phyloP scores from a whole-genome alignment of 2,329 filamentous ascomycete genomes.

The Colletotrichum shisoi region DNA sequence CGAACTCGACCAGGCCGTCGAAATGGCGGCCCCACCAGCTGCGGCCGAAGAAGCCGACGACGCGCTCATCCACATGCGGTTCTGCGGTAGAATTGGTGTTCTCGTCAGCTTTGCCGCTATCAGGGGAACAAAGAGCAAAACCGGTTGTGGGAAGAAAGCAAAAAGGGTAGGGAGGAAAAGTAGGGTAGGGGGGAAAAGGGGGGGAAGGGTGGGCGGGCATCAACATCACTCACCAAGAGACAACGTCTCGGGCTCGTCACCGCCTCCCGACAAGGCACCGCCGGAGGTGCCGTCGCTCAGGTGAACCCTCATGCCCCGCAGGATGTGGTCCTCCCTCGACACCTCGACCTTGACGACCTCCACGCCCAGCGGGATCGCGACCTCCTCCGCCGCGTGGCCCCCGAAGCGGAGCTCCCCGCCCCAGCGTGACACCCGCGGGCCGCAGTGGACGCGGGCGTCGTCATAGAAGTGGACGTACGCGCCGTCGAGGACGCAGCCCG shows the following conservation, averaged over 20 bases:
- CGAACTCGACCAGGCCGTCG: constrained; percentile 52
- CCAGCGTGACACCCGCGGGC: constrained; percentile 43
- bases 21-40: constrained; percentile 43
- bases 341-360: constrained; percentile 48
- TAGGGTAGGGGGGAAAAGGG: no score
- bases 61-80: constrained; percentile 48
- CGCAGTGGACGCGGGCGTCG: constrained; percentile 54
- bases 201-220: background rate
- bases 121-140: background rate
- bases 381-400: constrained; percentile 45
- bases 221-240: constrained; percentile 36
- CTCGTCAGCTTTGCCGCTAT: constrained; percentile 17
- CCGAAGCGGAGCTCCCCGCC: constrained; percentile 43
- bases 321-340: constrained; percentile 19
- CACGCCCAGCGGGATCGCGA: constrained; percentile 41
- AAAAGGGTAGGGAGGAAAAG: background rate
- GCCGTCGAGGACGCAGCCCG: constrained; percentile 56
- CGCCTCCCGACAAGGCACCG: constrained; percentile 38
- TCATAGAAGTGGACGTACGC: constrained; percentile 56
- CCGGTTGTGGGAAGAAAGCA: background rate
- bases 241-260: constrained; percentile 32
- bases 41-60: constrained; percentile 57
- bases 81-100: constrained; percentile 40
- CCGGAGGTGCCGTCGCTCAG: constrained; percentile 41
- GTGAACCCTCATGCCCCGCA: constrained; percentile 43